These are phyloP conservation scores for Oemleria cerasiformis DNA, from an alignment of 306 rosid genomes.

Conservation along the genomic window DNA sequence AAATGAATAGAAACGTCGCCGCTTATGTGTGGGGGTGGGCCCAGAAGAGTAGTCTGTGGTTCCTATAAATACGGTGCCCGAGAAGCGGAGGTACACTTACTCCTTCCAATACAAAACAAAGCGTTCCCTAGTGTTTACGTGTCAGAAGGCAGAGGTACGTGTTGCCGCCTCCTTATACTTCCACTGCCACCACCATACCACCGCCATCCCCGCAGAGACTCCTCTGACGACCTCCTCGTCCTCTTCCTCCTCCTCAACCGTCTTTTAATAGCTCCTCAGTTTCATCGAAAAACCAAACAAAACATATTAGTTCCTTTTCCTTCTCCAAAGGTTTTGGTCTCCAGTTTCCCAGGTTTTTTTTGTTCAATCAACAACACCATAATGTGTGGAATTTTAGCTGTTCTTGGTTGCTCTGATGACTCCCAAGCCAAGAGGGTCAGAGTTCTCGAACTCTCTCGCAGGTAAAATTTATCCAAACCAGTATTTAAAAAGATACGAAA, in stretches of 20 bases:
- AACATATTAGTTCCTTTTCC: neutral
- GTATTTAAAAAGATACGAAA: no score
- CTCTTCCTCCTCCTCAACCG: no score
- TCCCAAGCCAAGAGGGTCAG: constrained; percentile 86
- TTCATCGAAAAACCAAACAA: neutral
- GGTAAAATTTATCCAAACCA: constrained; percentile 20
- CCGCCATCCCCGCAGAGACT: no score
- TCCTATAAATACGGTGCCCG: constrained; percentile 49
- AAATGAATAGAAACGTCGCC: constrained; percentile 7
- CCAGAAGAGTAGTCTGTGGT: neutral
- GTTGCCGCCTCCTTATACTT: constrained; percentile 10
- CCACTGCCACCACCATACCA: neutral
- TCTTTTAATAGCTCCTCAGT: neutral
- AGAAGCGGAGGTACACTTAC: constrained; percentile 21
- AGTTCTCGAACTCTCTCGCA: constrained; percentile 69
- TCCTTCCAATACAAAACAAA: neutral
- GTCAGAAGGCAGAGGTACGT: constrained; percentile 13
- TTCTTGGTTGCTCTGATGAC: constrained; percentile 84
- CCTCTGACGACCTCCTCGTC: no score
- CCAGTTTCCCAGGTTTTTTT: neutral
- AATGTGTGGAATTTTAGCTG: constrained; percentile 98
- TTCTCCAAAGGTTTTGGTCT: neutral
- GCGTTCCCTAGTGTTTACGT: neutral
- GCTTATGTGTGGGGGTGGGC: neutral
- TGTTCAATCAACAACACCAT: neutral